Evolutionary conservation across 2,329 filamentous ascomycete species (phyloP), one percentile per base, ranked within the genome.

Genomic region (Pseudofabraea citricarpa): DNA sequence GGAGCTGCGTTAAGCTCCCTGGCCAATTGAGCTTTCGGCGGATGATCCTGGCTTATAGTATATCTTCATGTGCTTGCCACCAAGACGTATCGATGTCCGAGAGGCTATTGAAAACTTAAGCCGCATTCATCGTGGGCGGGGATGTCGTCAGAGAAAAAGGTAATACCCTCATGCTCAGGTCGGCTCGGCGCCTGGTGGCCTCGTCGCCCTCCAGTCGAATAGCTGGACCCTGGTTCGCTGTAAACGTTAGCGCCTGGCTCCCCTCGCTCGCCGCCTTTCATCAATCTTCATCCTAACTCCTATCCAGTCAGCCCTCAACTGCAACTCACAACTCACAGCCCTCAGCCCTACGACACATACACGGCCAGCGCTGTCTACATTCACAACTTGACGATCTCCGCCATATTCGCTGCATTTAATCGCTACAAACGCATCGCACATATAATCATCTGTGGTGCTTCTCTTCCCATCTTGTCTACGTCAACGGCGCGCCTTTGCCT

Each of bases 51-150:
- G 29, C 29, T 32, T 32, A 18, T 18, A 32, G 29, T 32, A 32
- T 32, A 32, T 37, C 43, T 37, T 36, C 39, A 38, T 29, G 46
- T 18, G 15, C 6, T 15, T 32, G 29, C 13, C 29, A n/a, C n/a
- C n/a, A n/a, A n/a, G n/a, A n/a, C n/a, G n/a, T n/a, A n/a, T n/a
- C n/a, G n/a, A n/a, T n/a, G n/a, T n/a, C n/a, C n/a, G n/a, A n/a
- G n/a, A n/a, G n/a, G n/a, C n/a, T n/a, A n/a, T n/a, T n/a, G n/a
- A n/a, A n/a, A n/a, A n/a, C n/a, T n/a, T n/a, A n/a, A n/a, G n/a
- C n/a, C n/a, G n/a, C n/a, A n/a, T n/a, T n/a, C n/a, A n/a, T n/a
- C n/a, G n/a, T n/a, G n/a, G n/a, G n/a, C n/a, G n/a, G n/a, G n/a
- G n/a, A n/a, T n/a, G n/a, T n/a, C n/a, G n/a, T n/a, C n/a, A n/a